Evolutionary conservation across 441 rosid species (phyloP).

Genomic region (Corymbia calophylla): DNA sequence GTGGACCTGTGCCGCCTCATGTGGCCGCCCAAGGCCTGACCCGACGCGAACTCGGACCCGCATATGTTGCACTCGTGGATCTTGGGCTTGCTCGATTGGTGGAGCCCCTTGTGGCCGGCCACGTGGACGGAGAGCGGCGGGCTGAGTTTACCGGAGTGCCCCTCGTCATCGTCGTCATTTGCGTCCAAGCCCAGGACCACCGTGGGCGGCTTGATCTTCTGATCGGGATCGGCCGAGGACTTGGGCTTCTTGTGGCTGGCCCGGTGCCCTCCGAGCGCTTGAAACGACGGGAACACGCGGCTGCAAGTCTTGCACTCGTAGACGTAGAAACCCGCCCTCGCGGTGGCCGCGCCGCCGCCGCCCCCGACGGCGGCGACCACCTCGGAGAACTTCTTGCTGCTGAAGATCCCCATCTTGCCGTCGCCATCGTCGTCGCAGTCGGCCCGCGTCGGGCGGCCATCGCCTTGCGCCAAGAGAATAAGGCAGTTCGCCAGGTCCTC

Average conservation of each 20-base stretch:
- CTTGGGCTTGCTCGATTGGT: conserved; percentile 30
- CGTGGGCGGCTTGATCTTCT: conserved; percentile 20
- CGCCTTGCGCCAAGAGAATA: conserved; percentile 76
- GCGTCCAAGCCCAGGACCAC: neutral
- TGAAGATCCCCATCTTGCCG: neutral
- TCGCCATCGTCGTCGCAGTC: conserved; percentile 8
- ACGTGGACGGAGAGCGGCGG: conserved; percentile 15
- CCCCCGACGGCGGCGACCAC: neutral
- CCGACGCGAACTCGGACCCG: conserved; percentile 80
- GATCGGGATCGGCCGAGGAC: conserved; percentile 9
- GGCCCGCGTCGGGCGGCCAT: conserved; percentile 5
- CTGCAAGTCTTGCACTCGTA: conserved; percentile 90
- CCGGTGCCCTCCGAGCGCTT: conserved; percentile 92
- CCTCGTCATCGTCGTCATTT: neutral
- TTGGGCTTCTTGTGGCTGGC: conserved; percentile 91
- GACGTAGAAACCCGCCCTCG: conserved; percentile 43
- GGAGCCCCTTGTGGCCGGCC: conserved; percentile 7
- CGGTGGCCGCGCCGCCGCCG: conserved; percentile 3
- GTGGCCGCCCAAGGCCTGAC: conserved; percentile 97
- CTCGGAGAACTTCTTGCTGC: conserved; percentile 14
- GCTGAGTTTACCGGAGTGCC: conserved; percentile 11
- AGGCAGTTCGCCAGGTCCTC: conserved; percentile 91
- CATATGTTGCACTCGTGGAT: conserved; percentile 90
- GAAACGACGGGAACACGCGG: conserved; percentile 79
- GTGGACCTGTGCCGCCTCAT: conserved; percentile 86